Base-by-base conservation (phyloP, 352 stramenopile species). In the Phytophthora cactorum region DNA sequence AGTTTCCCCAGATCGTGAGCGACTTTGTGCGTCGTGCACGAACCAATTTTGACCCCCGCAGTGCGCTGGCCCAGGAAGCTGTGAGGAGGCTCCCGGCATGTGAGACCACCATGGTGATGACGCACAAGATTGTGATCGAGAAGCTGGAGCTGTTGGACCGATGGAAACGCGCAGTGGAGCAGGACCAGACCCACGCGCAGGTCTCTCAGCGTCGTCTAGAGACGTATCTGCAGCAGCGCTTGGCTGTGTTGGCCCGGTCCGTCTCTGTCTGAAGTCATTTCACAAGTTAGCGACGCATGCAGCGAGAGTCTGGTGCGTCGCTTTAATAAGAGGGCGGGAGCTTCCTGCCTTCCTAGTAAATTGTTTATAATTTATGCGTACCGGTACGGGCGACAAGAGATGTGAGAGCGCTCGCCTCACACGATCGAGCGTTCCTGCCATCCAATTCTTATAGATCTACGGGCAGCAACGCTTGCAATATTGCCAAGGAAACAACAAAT, bases 51-150 rank as follows among this genome's bases (percentile, higher is more conserved):
- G 78, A 90, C 67, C 78, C 77, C 32, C 72, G 83, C 68, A 81
- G 73, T 61, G 74, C 80, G 22, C 57, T 90, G 56, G 72, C 79
- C 32, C 69, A 82, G 63, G 79, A 95, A 60, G 74, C 74, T 41
- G 69, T 73, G 74, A 84, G 87, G 39, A 79, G 81, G 59, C 75
- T 95, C n/a, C 79, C 82, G 34, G 70, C 69, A 4, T 82, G 78
- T 57, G 87, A 95, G 70, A 90, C 81, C 67, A 79, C 86, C 9
- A 80, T 93, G 63, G 74, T 93, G 55, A 78, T 88, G 53, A 88
- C 79, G 51, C 87, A 95, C 38, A 87, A 86, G 52, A 69, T 92
- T n/a, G 87, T 82, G 58, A 81, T 91, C 49, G 75, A 91, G 59
- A 91, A 93, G 63, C 73, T 93, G 29, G 84, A 95, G 38, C 38